phyloP scores from a whole-genome alignment of 257 asterid genomes.

The Solanum corneliomulleri region DNA sequence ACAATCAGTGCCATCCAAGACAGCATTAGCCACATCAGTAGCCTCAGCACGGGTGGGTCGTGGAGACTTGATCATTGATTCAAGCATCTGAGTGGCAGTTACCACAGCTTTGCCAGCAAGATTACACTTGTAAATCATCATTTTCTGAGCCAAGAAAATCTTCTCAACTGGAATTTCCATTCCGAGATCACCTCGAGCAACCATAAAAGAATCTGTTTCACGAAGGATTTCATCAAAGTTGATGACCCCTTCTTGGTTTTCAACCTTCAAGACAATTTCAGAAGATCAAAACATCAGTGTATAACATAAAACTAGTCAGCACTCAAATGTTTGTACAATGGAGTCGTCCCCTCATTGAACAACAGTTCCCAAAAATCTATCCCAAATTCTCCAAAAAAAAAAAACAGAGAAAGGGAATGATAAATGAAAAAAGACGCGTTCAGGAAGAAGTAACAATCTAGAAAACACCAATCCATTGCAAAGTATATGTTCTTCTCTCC shows the following conservation, averaged over 20 bases:
- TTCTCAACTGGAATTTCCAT: conserved; percentile 93
- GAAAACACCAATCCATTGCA: not conserved
- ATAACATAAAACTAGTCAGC: not conserved
- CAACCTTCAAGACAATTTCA: conserved; percentile 38
- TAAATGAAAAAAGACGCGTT: not conserved
- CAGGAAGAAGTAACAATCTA: not conserved
- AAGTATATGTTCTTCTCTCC: not conserved
- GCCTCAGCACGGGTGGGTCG: conserved; percentile 96
- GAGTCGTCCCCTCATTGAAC: not conserved
- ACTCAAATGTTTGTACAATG: not conserved
- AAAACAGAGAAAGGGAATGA: not conserved
- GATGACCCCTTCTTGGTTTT: conserved; percentile 81
- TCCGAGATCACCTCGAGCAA: conserved; percentile 89
- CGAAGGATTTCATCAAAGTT: conserved; percentile 85
- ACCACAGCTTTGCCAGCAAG: conserved; percentile 80
- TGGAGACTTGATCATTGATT: conserved; percentile 89
- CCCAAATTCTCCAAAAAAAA: not conserved
- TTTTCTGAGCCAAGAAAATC: conserved; percentile 81
- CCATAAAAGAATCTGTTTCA: conserved; percentile 84
- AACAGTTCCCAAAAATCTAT: not conserved
- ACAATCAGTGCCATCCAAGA: conserved; percentile 81
- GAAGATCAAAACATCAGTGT: not conserved
- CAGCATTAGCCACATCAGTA: conserved; percentile 86
- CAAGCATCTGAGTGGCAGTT: conserved; percentile 93
- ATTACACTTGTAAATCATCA: conserved; percentile 91